Percentiles rank a stretch among this genome's conserved stretches.
Conservation (phyloP, 192 early-diverging fungal species). For the Coemansia sp. region DNA sequence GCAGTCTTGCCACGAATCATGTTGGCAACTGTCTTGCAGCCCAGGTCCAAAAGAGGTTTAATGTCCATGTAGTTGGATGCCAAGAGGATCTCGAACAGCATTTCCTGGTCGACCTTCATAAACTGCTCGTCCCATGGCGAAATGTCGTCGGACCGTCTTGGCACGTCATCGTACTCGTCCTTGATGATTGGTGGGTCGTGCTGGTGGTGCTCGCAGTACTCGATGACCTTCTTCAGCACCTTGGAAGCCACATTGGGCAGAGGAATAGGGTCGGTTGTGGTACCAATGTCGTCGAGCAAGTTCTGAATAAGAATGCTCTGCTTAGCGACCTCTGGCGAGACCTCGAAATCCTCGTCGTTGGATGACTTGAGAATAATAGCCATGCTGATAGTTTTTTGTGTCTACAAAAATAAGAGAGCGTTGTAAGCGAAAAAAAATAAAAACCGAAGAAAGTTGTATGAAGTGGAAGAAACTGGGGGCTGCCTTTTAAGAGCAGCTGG, state of each 20-base stretch:
- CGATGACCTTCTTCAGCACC: constrained; percentile 79
- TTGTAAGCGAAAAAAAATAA: background rate
- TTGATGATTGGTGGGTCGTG: constrained; percentile 62
- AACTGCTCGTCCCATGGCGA: constrained; percentile 78
- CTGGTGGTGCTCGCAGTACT: constrained; percentile 78
- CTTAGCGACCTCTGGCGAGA: constrained; percentile 65
- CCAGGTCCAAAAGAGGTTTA: constrained; percentile 92
- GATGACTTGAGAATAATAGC: constrained; percentile 57
- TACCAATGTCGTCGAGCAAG: constrained; percentile 76
- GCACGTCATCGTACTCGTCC: constrained; percentile 54
- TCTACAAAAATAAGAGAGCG: background rate
- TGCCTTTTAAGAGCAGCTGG: too few relatives aligned
- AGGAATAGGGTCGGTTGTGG: constrained; percentile 67
- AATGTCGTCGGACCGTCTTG: constrained; percentile 69
- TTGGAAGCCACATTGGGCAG: constrained; percentile 72
- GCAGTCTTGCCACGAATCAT: constrained; percentile 95
- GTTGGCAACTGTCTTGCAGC: constrained; percentile 98
- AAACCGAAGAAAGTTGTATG: background rate
- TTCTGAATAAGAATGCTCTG: constrained; percentile 78
- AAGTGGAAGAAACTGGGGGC: too few relatives aligned
- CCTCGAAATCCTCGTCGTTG: constrained; percentile 61
- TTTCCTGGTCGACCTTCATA: constrained; percentile 76
- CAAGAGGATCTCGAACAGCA: constrained; percentile 78
- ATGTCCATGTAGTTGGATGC: constrained; percentile 94
- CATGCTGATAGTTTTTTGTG: background rate